phyloP scores from a whole-genome alignment of 1,284 basidiomycete genomes.

The Rhodofomes roseus region DNA sequence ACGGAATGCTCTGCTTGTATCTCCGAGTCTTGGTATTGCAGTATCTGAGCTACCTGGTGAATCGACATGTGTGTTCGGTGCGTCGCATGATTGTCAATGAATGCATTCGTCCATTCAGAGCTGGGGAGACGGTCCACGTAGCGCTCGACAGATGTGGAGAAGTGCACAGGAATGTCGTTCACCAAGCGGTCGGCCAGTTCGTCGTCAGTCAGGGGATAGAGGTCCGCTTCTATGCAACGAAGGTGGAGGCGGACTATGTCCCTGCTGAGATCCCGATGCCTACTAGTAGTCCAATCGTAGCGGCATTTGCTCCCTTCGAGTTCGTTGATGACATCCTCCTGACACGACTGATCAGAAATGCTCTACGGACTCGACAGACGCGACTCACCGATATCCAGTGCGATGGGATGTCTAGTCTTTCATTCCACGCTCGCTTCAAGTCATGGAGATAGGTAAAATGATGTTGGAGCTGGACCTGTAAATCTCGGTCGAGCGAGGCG shows the following conservation, averaged over 20 bases:
- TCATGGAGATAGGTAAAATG: not conserved
- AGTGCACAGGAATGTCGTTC: not conserved
- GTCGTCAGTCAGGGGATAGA: not conserved
- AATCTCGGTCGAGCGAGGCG: too few species aligned
- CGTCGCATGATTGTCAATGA: not conserved
- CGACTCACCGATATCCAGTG: not conserved
- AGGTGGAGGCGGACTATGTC: not conserved
- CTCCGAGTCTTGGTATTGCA: not conserved
- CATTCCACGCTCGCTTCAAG: not conserved
- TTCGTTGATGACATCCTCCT: not conserved
- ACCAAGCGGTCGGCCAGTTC: not conserved
- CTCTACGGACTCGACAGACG: not conserved
- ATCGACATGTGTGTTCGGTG: not conserved
- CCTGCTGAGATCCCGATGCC: not conserved
- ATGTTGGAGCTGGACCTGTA: not conserved
- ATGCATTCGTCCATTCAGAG: not conserved
- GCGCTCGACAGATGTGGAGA: not conserved
- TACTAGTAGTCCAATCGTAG: not conserved
- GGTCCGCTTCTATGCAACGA: not conserved
- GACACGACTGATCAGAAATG: not conserved
- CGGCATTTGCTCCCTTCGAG: not conserved
- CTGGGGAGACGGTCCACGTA: too few species aligned
- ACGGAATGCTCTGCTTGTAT: not conserved
- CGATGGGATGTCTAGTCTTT: not conserved
- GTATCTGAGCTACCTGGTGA: not conserved